Percentiles rank a stretch among this genome's conserved stretches.
phyloP scores from a whole-genome alignment of 345 rosid species.

The Lepidium didymum region DNA sequence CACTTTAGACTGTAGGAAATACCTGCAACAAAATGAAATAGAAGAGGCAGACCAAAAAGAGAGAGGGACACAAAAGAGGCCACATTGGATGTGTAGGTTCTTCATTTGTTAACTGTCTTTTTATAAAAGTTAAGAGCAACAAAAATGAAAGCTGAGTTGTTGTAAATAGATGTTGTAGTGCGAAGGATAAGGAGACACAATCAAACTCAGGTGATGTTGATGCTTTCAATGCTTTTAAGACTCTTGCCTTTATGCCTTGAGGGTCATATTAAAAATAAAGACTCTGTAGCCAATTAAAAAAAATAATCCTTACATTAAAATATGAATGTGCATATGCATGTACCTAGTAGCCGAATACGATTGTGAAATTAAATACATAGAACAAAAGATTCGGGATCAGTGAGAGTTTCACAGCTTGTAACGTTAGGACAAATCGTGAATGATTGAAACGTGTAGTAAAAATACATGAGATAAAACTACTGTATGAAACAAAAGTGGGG shows the following conservation, averaged over 20 bases:
- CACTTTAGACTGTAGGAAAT: constrained; percentile 7
- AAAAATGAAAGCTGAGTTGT: constrained; percentile 9
- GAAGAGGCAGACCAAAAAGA: neutral
- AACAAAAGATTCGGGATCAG: too few species aligned
- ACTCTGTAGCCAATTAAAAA: neutral
- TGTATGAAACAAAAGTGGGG: neutral
- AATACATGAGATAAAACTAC: neutral
- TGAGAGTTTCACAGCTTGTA: too few species aligned
- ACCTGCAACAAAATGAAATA: constrained; percentile 3
- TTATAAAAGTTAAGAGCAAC: neutral
- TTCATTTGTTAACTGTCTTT: neutral
- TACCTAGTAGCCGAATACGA: too few species aligned
- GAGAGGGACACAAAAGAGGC: constrained; percentile 2
- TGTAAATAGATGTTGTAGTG: constrained; percentile 14
- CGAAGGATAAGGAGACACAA: constrained; percentile 17
- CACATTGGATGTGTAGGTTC: neutral
- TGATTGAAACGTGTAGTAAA: constrained; percentile 41
- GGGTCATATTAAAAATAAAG: neutral
- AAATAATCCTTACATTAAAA: too few species aligned
- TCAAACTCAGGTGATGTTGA: constrained; percentile 14
- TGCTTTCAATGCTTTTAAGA: constrained; percentile 1
- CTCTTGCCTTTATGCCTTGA: neutral
- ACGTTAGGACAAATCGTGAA: neutral
- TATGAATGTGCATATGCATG: too few species aligned
- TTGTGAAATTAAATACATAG: too few species aligned